Evolutionary conservation across 179 eudicot species (phyloP).

Genomic region (Silene coronaria): DNA sequence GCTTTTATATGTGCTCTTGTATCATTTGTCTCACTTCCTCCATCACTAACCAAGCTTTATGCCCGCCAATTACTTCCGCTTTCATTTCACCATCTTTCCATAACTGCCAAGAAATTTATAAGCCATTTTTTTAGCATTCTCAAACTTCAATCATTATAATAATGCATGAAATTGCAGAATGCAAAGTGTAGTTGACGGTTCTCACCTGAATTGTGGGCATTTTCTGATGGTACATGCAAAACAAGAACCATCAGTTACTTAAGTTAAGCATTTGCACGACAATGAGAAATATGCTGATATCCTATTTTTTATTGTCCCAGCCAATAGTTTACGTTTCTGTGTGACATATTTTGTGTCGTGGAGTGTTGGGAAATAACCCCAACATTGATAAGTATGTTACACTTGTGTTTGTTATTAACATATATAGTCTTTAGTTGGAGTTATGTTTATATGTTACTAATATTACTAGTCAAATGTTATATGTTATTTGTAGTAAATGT

Average conservation of each 20-base stretch:
- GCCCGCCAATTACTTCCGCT: slow-evolving; percentile 85
- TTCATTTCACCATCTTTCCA: slow-evolving; percentile 92
- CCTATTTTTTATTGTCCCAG: background rate
- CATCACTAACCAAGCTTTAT: slow-evolving; percentile 77
- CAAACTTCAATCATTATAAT: background rate
- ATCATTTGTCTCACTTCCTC: slow-evolving; percentile 82
- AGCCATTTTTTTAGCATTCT: background rate
- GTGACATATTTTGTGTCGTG: background rate
- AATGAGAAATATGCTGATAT: background rate
- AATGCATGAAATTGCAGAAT: background rate
- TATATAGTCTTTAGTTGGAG: no score
- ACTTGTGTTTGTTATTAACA: no score
- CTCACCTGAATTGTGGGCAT: slow-evolving; percentile 95
- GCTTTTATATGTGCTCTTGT: slow-evolving; percentile 36
- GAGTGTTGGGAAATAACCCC: no score
- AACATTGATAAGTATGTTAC: no score
- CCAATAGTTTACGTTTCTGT: background rate
- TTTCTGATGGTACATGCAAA: slow-evolving; percentile 48
- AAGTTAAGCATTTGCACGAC: background rate
- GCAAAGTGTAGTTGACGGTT: slow-evolving; percentile 11
- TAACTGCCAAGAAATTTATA: slow-evolving; percentile 35
- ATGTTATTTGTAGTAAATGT: no score
- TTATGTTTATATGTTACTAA: no score
- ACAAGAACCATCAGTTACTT: slow-evolving; percentile 15
- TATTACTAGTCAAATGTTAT: no score